Base-by-base conservation (phyloP, 2,329 filamentous ascomycete species). In the Sporothrix variecibatus region DNA sequence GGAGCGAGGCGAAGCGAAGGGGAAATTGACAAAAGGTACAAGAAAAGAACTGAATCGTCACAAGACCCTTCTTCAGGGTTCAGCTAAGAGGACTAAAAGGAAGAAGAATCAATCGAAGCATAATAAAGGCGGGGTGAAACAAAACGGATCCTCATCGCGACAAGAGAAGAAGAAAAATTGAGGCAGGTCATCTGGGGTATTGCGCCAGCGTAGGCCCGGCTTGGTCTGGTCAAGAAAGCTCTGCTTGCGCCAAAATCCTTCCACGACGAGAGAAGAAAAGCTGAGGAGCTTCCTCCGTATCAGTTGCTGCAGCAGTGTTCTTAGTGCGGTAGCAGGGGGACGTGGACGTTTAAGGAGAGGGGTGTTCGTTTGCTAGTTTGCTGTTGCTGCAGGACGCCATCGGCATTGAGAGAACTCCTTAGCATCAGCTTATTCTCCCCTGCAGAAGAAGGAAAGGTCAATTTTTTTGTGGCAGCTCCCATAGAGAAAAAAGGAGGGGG, bases 161-260 rank as follows among this genome's bases (percentile, higher is more conserved):
- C 5, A 15, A 40, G n/a, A 62, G 3, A 31, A 40, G 17, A 62
- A 34, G n/a, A 40, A 23, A 43, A 65, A 43, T 15, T 31, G 64
- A 49, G 31, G 65, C 65, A 51, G 64, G 64, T 34, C 43, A 51
- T 51, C 43, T n/a, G 65, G 43, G 65, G 23, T 51, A 49, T 28
- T 46, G 34, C 34, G 60, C 34, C 60, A 64, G n/a, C 60, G 15
- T 60, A 60, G 56, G 15, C 56, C 15, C 28, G 0, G 12, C 28
- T 20, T 34, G 56, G 28, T 20, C 56, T 58, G 56, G 56, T 20
- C 28, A 4, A 23, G 40, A 20, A 15, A 67, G 64, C 64, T 46
- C 23, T 49, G 26, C 56, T 23, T 28, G n/a, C 51, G 20, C 23
- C n/a, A 6, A 5, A 53, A 53, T 23, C 51, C 51, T 23, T 53